Percentiles rank a stretch among this genome's conserved stretches.
phyloP scores from a whole-genome alignment of 805 yeast species.

The Pichia scutulata region DNA sequence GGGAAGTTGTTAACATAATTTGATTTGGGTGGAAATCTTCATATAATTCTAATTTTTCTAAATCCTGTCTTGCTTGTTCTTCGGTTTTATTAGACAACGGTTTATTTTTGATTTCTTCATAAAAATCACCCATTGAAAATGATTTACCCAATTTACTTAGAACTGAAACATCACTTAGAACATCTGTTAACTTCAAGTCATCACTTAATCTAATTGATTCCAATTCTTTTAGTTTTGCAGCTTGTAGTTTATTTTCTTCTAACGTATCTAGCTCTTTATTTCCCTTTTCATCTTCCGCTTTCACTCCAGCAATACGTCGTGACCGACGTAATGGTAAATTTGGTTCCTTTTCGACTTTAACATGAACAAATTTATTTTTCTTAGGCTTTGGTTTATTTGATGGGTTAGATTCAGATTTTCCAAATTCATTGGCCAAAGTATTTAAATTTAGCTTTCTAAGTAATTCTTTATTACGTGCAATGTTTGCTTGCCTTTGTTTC shows the following conservation, averaged over 20 bases:
- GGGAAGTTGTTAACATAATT: constrained; percentile 58
- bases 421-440: constrained; percentile 35
- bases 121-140: constrained; percentile 67
- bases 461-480: constrained; percentile 73
- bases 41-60: constrained; percentile 44
- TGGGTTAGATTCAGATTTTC: constrained; percentile 1
- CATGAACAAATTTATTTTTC: constrained; percentile 16
- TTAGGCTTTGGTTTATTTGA: constrained; percentile 9
- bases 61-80: constrained; percentile 42
- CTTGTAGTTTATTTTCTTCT: constrained; percentile 26
- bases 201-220: constrained; percentile 52
- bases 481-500: constrained; percentile 64
- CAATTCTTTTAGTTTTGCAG: constrained; percentile 37
- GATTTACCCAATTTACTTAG: constrained; percentile 38
- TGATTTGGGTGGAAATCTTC: constrained; percentile 59
- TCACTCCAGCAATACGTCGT: constrained; percentile 67
- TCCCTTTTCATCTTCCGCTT: constrained; percentile 35
- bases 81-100: constrained; percentile 36
- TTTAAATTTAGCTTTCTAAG: constrained; percentile 64
- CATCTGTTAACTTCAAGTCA: constrained; percentile 54
- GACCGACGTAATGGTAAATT: constrained; percentile 64
- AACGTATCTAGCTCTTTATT: constrained; percentile 31
- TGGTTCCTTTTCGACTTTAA: constrained; percentile 25
- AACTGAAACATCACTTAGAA: constrained; percentile 33
- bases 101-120: constrained; percentile 38